phyloP scores from a whole-genome alignment of 1,139 yeast genomes.

The Saccharomyces hybrid region DNA sequence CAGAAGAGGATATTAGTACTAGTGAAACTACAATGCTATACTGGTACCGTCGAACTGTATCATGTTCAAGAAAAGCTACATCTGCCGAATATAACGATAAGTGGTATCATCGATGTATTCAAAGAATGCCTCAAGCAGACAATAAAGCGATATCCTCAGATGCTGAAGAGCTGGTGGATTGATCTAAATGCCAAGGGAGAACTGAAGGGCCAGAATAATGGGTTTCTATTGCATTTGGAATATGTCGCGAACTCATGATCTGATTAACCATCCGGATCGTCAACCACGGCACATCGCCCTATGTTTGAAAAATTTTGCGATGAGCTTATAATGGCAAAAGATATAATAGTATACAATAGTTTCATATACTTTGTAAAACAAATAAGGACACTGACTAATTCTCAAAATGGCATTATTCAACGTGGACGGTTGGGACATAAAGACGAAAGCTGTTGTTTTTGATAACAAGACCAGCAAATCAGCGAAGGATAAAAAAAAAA shows the following conservation, averaged over 20 bases:
- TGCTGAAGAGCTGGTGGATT: slow-evolving; percentile 18
- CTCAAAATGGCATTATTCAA: slow-evolving; percentile 58
- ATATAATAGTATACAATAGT: not conserved
- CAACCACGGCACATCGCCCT: slow-evolving; percentile 10
- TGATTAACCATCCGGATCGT: not conserved
- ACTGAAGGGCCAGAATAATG: not conserved
- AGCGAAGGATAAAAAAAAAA: slow-evolving; percentile 33
- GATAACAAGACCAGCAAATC: slow-evolving; percentile 36
- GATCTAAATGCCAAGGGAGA: slow-evolving; percentile 12
- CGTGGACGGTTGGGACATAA: slow-evolving; percentile 77
- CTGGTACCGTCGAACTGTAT: slow-evolving; percentile 12
- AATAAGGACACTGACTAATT: not conserved
- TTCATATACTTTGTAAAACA: not conserved
- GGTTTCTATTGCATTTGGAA: slow-evolving; percentile 10
- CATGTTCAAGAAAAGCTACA: slow-evolving; percentile 9
- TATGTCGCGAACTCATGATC: slow-evolving; percentile 5
- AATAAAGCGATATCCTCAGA: slow-evolving; percentile 4
- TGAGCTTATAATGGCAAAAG: not conserved
- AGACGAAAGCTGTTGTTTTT: slow-evolving; percentile 44
- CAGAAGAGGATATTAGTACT: slow-evolving; percentile 11
- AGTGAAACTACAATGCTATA: slow-evolving; percentile 12
- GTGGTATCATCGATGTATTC: slow-evolving; percentile 13
- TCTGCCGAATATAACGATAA: slow-evolving; percentile 7
- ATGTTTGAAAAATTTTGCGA: slow-evolving; percentile 1
- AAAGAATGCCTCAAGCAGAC: slow-evolving; percentile 11